Base-by-base conservation (phyloP, 1,284 basidiomycete genomes). In the Cutaneotrichosporon sp. region DNA sequence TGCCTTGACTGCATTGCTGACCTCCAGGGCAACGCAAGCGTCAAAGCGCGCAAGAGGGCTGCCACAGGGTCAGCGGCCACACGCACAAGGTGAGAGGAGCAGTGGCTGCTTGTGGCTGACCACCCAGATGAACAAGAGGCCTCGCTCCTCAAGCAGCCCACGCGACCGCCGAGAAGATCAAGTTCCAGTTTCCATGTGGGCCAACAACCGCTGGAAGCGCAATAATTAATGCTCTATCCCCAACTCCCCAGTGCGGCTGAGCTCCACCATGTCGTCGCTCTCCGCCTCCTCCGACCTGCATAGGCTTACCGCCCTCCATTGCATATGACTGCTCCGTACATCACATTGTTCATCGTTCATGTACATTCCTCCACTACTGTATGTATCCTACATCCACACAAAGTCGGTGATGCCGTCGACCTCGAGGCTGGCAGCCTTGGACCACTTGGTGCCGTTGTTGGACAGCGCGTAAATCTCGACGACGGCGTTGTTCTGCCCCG, bases 351-450 rank as follows among this genome's bases (percentile, higher is more conserved):
- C 43, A 45, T n/a, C 25, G 47, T 47, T 18, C 38, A 13, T 24
- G 22, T 25, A 13, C 45, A 24, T 10, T 27, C 31, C 29, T 29
- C 31, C 14, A 50, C 18, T 27, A n/a, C 24, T 50, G 34, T 38
- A 53, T 25, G 20, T 13, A 22, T 33, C 18, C 36, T 58, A 76
- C 18, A 76, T 47, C 72, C 74, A 78, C 10, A 67, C 65, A 51
- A 76, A 63, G 59, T 74, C 72, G 3, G 73, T 76, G 18, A 83
- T 80, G 72, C 86, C 86, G 16, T 82, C 84, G 11, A 90, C 72
- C 61, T 84, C 84, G 82, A 88, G 90, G 66, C 89, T 85, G 22
- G 86, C 82, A 8, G 88, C 84, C 20, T 76, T 54, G 38, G 68
- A 71, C 72, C 75, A 74, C 65, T 72, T 63, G 43, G 72, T 69